phyloP scores from a whole-genome alignment of 345 rosid genomes.

The Nephelium lappaceum region DNA sequence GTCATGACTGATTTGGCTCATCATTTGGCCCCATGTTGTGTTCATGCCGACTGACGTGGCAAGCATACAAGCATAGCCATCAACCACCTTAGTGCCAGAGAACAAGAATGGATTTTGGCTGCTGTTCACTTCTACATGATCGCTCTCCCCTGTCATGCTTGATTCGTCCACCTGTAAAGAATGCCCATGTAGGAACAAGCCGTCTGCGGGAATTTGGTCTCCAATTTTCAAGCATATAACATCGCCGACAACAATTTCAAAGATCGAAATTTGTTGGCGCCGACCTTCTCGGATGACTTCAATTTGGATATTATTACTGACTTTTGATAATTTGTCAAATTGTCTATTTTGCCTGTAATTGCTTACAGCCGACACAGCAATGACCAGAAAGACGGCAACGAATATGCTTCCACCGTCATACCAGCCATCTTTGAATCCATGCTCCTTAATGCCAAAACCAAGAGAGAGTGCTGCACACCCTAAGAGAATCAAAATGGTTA shows the following conservation, averaged over 20 bases:
- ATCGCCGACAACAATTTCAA: slow-evolving; percentile 73
- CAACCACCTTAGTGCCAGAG: slow-evolving; percentile 60
- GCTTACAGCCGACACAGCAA: slow-evolving; percentile 54
- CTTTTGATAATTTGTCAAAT: slow-evolving; percentile 53
- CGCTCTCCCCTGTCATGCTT: slow-evolving; percentile 71
- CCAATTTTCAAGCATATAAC: slow-evolving; percentile 58
- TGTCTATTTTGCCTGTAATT: slow-evolving; percentile 55
- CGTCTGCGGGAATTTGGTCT: slow-evolving; percentile 74
- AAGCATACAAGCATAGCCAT: slow-evolving; percentile 62
- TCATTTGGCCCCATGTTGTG: slow-evolving; percentile 78
- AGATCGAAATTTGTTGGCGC: slow-evolving; percentile 48
- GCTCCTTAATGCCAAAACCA: slow-evolving; percentile 58
- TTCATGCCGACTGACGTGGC: slow-evolving; percentile 75
- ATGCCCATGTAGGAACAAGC: slow-evolving; percentile 51
- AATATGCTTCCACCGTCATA: slow-evolving; percentile 73
- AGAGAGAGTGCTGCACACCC: slow-evolving; percentile 65
- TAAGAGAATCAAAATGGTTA: slow-evolving; percentile 59
- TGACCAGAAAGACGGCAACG: slow-evolving; percentile 56
- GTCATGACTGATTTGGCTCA: slow-evolving; percentile 57
- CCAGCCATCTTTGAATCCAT: slow-evolving; percentile 70
- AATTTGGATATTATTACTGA: slow-evolving; percentile 54
- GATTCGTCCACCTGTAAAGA: slow-evolving; percentile 63
- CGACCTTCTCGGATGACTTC: slow-evolving; percentile 55
- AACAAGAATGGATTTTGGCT: slow-evolving; percentile 52
- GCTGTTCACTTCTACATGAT: slow-evolving; percentile 38